Evolutionary conservation across 257 asterid species (phyloP), one percentile per base, ranked within the genome.

Genomic region (Mitragyna speciosa): DNA sequence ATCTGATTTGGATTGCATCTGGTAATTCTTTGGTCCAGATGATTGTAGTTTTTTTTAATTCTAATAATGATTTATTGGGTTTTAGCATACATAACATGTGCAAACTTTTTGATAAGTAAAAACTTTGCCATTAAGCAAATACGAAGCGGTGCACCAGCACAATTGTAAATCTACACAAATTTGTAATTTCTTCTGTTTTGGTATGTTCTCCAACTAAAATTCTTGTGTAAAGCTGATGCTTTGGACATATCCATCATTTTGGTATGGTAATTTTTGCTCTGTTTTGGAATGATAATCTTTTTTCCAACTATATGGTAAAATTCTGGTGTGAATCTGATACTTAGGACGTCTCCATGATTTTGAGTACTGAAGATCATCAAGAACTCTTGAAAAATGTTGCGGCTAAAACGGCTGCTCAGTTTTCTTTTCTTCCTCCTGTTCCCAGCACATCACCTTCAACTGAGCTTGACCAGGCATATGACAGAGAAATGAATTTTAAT

Each of bases 301-400:
- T 41, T 39, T 72, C 54, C 58, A 45, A 68, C 22, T 68, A 65
- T 76, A 58, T 39, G 31, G 68, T 48, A 41, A 58, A 76, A 26
- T 59, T 49, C 28, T 47, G 70, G 78, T 81, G 69, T 56, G 6
- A 16, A 31, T 68, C 39, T 82, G 77, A 63, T 85, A 66, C 48
- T 19, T 83, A 96, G 98, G 97, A 91, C 75, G 84, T 96, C 83
- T 80, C 93, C 33, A 85, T 91, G 91, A 92, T 95, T 80, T 87
- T 95, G 89, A 92, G 94, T 71, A 92, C 98, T 12, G 97, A 96
- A 79, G 98, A 92, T 84, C 97, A 96, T 87, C 94, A 89, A 72
- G 97, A 92, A 74, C 89, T 90, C 84, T 88, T 96, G 97, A 84
- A 82, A 84, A 78, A 82, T 33, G 89, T 96, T 78, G 99, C 98